phyloP scores from a whole-genome alignment of 2,329 filamentous ascomycete species.

The Penicillium sp. region DNA sequence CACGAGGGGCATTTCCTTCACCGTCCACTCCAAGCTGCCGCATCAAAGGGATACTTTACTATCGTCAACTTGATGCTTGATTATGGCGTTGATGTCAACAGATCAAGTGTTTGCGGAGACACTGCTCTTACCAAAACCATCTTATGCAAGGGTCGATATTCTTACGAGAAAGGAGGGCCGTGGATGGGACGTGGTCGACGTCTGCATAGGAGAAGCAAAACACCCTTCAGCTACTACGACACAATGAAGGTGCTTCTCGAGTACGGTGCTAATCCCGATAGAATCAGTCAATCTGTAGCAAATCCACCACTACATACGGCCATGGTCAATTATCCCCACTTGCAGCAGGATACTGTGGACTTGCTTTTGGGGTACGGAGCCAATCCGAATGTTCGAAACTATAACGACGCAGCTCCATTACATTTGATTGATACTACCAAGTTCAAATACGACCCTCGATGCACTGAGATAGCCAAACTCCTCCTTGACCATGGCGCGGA shows the following conservation, averaged over 20 bases:
- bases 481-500: neutral
- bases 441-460: neutral
- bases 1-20: no score
- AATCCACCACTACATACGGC: neutral
- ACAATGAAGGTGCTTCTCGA: neutral
- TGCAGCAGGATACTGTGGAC: neutral
- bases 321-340: neutral
- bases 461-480: neutral
- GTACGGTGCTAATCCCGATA: neutral
- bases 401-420: neutral
- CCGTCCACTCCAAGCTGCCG: neutral
- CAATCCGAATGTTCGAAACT: neutral
- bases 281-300: no score
- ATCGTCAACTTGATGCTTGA: neutral
- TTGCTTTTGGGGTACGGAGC: neutral
- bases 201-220: neutral
- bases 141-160: neutral
- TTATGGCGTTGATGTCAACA: neutral
- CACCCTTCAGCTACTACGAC: neutral
- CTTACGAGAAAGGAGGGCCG: neutral
- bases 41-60: neutral
- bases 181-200: no score
- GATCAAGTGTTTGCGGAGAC: fast-evolving
- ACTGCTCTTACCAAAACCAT: neutral
- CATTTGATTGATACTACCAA: neutral